A percentile compares a stretch with the other conserved stretches of the same genome.
Conservation (phyloP, 805 yeast species). For the Barnettozyma wickerhamii region DNA sequence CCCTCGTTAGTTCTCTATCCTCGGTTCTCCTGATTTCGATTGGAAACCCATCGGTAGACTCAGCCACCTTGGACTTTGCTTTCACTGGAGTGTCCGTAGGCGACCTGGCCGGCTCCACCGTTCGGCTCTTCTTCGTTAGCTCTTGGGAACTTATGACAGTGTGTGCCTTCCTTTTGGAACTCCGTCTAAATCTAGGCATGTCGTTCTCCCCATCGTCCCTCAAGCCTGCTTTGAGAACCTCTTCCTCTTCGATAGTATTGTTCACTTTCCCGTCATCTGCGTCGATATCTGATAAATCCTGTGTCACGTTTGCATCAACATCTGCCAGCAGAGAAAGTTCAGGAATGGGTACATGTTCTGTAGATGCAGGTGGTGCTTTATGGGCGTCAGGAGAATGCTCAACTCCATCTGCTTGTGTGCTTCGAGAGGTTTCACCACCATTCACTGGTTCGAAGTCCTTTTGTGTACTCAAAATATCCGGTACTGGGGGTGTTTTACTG, state of each 20-base stretch:
- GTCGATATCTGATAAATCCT: conserved; percentile 27
- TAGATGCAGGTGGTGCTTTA: too few species aligned
- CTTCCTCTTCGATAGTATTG: conserved; percentile 9
- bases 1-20: conserved; percentile 16
- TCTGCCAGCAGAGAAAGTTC: too few species aligned
- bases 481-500: too few species aligned
- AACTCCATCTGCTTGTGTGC: too few species aligned
- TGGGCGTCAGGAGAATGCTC: too few species aligned
- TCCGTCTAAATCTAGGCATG: not conserved
- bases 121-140: not conserved
- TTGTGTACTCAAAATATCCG: too few species aligned
- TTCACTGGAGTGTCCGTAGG: not conserved
- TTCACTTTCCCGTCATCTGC: conserved; percentile 20
- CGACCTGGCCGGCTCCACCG: too few species aligned
- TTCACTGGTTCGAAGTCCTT: too few species aligned
- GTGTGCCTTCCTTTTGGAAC: not conserved
- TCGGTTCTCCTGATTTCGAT: conserved; percentile 10
- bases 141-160: conserved; percentile 2
- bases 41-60: too few species aligned
- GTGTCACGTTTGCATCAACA: conserved; percentile 21
- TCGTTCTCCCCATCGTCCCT: conserved; percentile 1
- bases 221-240: not conserved
- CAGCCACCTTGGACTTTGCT: not conserved
- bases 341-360: too few species aligned
- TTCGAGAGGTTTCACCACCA: too few species aligned